Conservation (phyloP, 441 rosid species). For the Adansonia grandidieri region DNA sequence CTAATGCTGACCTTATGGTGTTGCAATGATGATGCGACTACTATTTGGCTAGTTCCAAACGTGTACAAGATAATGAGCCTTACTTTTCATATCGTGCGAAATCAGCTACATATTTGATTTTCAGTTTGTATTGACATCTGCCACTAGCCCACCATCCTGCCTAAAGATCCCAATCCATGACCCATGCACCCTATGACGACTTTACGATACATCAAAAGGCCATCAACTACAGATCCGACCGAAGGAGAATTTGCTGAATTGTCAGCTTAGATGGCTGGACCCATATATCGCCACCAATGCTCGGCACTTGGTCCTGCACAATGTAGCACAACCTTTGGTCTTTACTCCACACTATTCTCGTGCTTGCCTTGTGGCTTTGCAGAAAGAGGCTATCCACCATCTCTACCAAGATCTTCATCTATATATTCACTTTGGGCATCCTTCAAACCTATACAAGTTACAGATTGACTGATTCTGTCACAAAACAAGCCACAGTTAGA, state of each 20-base stretch:
- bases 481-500: neutral
- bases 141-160: conserved; percentile 2
- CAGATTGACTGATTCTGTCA: neutral
- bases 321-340: neutral
- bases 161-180: conserved; percentile 18
- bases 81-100: neutral
- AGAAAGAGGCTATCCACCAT: conserved; percentile 26
- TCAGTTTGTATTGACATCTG: neutral
- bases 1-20: neutral
- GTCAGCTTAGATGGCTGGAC: conserved; percentile 31
- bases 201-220: neutral
- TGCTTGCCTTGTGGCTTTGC: conserved; percentile 28
- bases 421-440: conserved; percentile 6
- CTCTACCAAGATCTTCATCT: conserved; percentile 13
- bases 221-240: neutral
- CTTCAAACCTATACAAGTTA: neutral
- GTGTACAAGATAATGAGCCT: neutral
- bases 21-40: conserved; percentile 5
- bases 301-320: conserved; percentile 25
- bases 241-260: conserved; percentile 19
- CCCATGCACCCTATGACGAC: neutral
- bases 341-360: conserved; percentile 35
- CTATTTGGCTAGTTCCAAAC: neutral
- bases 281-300: conserved; percentile 1
- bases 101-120: neutral